Evolutionary conservation across 257 asterid species (phyloP).

Genomic region (Vinca minor): DNA sequence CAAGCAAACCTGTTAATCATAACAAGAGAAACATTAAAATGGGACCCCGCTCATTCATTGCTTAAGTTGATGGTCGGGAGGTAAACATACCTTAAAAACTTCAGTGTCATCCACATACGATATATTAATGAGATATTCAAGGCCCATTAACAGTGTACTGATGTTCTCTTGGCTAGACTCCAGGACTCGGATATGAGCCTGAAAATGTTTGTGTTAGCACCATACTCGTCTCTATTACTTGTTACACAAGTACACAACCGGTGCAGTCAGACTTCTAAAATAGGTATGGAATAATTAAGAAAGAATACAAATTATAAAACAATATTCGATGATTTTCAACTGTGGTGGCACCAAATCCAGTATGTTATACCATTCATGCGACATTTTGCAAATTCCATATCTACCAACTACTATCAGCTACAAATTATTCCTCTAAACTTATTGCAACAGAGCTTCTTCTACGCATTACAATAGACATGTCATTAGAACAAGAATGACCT

Average conservation of each 20-base stretch:
- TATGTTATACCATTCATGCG: background rate
- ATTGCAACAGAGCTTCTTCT: background rate
- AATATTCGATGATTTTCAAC: background rate
- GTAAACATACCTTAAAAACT: conserved; percentile 75
- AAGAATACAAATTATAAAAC: background rate
- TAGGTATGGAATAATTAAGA: background rate
- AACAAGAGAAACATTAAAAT: background rate
- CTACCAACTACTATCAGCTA: background rate
- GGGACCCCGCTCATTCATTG: background rate
- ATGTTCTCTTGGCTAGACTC: conserved; percentile 75
- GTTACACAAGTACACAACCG: too few species aligned
- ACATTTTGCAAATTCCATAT: background rate
- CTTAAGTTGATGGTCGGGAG: background rate
- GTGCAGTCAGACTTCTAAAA: too few species aligned
- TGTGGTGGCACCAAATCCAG: background rate
- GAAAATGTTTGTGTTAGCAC: conserved; percentile 15
- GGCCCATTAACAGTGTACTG: conserved; percentile 61
- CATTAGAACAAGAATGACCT: background rate
- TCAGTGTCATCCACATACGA: conserved; percentile 98
- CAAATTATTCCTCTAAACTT: background rate
- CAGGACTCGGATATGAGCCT: conserved; percentile 80
- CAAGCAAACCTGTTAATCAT: conserved; percentile 75
- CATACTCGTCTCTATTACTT: too few species aligned
- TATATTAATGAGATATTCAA: conserved; percentile 78
- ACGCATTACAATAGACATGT: background rate